Percentiles rank a stretch among this genome's conserved stretches.
Evolutionary conservation across 495 filamentous ascomycete species (phyloP).

Genomic region (Pseudevernia furfuracea): DNA sequence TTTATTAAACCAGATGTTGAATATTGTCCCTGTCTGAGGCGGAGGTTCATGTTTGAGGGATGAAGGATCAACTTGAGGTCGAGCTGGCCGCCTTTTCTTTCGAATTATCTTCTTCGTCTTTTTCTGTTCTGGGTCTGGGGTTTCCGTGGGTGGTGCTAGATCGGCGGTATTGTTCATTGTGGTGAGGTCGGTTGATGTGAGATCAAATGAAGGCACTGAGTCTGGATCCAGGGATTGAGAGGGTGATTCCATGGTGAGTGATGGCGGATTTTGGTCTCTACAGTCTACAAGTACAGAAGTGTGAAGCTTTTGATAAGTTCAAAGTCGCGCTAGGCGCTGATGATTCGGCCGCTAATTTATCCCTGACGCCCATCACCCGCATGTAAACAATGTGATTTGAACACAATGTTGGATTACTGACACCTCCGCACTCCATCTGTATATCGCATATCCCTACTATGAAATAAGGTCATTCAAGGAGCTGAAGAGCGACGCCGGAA

Average conservation of each 20-base stretch:
- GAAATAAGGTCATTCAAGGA: background rate
- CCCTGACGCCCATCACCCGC: background rate
- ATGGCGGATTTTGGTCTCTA: background rate
- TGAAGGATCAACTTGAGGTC: slow-evolving; percentile 72
- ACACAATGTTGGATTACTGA: background rate
- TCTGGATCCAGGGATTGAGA: background rate
- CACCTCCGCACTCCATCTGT: background rate
- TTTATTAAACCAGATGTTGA: slow-evolving; percentile 96
- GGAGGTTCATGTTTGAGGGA: slow-evolving; percentile 74
- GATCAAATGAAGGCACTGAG: background rate
- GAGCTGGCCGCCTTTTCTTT: slow-evolving; percentile 46
- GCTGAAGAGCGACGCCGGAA: background rate
- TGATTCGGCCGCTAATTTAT: background rate
- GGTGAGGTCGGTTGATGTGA: slow-evolving; percentile 22
- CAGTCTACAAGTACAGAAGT: too few species aligned
- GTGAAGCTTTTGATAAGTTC: too few species aligned
- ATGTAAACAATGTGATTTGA: background rate
- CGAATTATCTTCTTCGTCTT: slow-evolving; percentile 49
- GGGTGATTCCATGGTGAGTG: background rate
- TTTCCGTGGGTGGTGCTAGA: slow-evolving; percentile 23
- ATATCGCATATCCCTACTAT: background rate
- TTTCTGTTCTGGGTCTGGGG: slow-evolving; percentile 31
- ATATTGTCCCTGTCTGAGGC: slow-evolving; percentile 83
- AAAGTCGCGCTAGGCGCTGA: background rate
- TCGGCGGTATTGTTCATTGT: slow-evolving; percentile 23